Base-by-base conservation (phyloP, 2,329 filamentous ascomycete genomes). In the Byssothecium circinans region DNA sequence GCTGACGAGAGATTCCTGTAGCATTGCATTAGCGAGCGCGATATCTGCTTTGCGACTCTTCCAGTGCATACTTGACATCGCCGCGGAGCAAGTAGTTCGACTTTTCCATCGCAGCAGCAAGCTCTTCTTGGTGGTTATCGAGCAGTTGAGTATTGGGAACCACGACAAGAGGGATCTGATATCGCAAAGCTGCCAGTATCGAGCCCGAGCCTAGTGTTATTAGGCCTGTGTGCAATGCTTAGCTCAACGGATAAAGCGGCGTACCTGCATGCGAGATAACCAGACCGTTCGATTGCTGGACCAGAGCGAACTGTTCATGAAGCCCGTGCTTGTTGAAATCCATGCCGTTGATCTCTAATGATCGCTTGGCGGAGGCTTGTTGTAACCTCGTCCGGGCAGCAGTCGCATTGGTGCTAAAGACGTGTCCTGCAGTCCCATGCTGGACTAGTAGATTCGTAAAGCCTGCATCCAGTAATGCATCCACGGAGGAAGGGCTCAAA, bases 251-350 rank as follows among this genome's bases (percentile, higher is more conserved):
- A 37, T 18, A 20, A 18, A 7, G 10, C 29, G 23, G 68, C 75
- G 59, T 75, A 92, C 91, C 94, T 54, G 91, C 92, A 75, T 99
- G 94, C 36, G 87, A 90, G 49, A 99, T 87, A 25, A 96, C 82
- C 15, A 94, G 74, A 0, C 94, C 94, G 7, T 84, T 81, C 14
- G 73, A 73, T 4, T 77, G 75, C 48, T 78, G 73, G 11, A 77
- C 74, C 52, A 76, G 69, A 42, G 69, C 64, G 79, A 94, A 87
- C 57, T 84, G 79, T 7, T 71, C 54, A 4, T 71, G 71, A 39
- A 95, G 73, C 1, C 85, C 81, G 7, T 80, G 64, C 25, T 70
- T 75, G 18, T 85, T 82, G 68, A 89, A 89, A 45, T 81, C 80
- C 56, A 94, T 88, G 4, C 82, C 82, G 2, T 73, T 71, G 47